Conservation (phyloP, 192 early-diverging fungal genomes). For the Mortierella antarctica region DNA sequence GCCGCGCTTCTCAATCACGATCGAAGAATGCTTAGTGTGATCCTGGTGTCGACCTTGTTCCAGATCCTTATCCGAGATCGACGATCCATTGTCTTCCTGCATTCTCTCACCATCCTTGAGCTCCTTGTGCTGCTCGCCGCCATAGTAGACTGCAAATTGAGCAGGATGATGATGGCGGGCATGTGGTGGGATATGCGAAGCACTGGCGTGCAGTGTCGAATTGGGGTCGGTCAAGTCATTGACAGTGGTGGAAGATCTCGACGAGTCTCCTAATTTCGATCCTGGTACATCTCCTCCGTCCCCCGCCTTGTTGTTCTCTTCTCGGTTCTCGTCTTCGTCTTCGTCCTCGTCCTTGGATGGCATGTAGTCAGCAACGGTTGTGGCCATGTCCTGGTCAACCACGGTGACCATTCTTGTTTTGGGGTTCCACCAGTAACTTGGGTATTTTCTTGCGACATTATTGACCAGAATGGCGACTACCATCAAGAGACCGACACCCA, state of each 20-base stretch:
- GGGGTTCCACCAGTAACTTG: conserved; percentile 65
- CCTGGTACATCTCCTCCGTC: not conserved
- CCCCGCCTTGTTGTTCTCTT: not conserved
- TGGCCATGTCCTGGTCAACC: conserved; percentile 39
- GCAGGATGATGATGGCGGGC: not conserved
- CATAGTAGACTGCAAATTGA: conserved; percentile 43
- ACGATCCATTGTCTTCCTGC: not conserved
- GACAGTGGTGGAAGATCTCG: not conserved
- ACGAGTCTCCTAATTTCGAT: not conserved
- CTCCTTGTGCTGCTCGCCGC: conserved; percentile 19
- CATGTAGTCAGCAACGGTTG: conserved; percentile 32
- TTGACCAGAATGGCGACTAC: conserved; percentile 59
- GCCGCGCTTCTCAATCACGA: conserved; percentile 17
- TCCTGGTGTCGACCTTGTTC: not conserved
- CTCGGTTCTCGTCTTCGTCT: not conserved
- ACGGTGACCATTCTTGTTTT: conserved; percentile 24
- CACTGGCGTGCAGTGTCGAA: not conserved
- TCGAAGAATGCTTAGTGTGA: not conserved
- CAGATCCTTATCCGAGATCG: not conserved
- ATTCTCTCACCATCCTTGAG: conserved; percentile 28
- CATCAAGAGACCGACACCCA: conserved; percentile 59
- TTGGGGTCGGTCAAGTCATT: not conserved
- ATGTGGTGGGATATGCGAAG: not conserved
- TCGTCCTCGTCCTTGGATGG: not conserved
- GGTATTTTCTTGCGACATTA: conserved; percentile 65